Conservation (phyloP, 495 filamentous ascomycete genomes). For the Xeromyces bisporus region DNA sequence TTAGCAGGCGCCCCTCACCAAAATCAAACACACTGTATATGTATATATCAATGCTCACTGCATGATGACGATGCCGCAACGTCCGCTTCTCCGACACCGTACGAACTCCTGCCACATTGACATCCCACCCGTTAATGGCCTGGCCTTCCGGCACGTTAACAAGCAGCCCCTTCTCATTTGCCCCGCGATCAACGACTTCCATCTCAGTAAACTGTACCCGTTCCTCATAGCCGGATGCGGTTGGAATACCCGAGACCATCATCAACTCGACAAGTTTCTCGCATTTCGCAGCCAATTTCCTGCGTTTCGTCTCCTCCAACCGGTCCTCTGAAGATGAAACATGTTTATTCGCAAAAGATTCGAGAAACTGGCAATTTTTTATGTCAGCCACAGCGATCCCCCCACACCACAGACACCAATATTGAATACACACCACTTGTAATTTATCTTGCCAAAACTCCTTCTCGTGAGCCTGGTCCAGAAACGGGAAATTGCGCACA, state of each 20-base stretch:
- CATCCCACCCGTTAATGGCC: conserved; percentile 86
- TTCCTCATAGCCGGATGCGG: conserved; percentile 93
- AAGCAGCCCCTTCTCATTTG: conserved; percentile 74
- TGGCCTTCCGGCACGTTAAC: conserved; percentile 79
- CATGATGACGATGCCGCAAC: conserved; percentile 79
- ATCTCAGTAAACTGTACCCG: conserved; percentile 90
- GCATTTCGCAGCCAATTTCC: conserved; percentile 80
- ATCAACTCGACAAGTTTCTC: conserved; percentile 93
- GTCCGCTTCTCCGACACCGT: conserved; percentile 69
- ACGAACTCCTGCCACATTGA: conserved; percentile 86
- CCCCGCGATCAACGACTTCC: conserved; percentile 84
- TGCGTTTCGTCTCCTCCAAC: conserved; percentile 85
- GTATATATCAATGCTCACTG: conserved; percentile 57
- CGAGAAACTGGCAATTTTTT: conserved; percentile 51
- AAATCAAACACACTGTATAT: no score
- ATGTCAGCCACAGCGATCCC: background rate
- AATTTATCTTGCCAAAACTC: conserved; percentile 99
- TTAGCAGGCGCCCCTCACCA: background rate
- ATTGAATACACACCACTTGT: conserved; percentile 52
- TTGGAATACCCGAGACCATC: conserved; percentile 96
- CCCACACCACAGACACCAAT: no score
- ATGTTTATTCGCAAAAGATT: conserved; percentile 94
- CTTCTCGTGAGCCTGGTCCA: conserved; percentile 90
- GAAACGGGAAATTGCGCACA: conserved; percentile 92
- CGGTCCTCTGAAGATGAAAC: conserved; percentile 95